Percentiles rank a stretch among this genome's conserved stretches.
These are phyloP conservation scores for Amphirosellinia nigrospora DNA, from an alignment of 495 filamentous ascomycete genomes.

Conservation along the genomic window DNA sequence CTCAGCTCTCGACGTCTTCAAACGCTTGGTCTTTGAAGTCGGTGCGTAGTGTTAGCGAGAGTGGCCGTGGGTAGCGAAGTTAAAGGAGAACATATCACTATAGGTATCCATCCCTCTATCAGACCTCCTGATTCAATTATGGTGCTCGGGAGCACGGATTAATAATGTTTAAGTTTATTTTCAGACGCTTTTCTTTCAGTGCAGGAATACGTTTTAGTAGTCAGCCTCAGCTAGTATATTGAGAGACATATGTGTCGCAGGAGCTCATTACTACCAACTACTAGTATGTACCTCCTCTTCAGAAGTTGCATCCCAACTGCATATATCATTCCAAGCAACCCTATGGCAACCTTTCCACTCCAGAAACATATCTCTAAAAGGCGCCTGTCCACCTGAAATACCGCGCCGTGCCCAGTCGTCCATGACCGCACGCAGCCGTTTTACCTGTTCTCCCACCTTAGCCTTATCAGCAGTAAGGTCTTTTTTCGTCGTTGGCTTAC, in stretches of 20 bases:
- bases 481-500: neutral
- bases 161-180: too few relatives aligned
- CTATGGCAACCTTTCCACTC: constrained; percentile 3
- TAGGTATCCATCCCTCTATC: constrained; percentile 49
- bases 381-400: neutral
- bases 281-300: neutral
- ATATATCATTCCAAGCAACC: neutral
- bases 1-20: too few relatives aligned
- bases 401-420: constrained; percentile 12
- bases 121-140: constrained; percentile 24
- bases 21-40: too few relatives aligned
- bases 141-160: too few relatives aligned
- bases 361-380: neutral
- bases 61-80: constrained; percentile 62
- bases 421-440: constrained; percentile 4
- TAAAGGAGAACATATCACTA: constrained; percentile 62
- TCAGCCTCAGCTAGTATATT: too few relatives aligned
- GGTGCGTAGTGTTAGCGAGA: constrained; percentile 48
- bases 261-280: too few relatives aligned
- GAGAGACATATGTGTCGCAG: too few relatives aligned
- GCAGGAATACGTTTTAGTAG: too few relatives aligned
- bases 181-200: too few relatives aligned
- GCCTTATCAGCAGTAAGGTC: neutral
- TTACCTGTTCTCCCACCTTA: neutral
- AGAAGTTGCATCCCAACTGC: constrained; percentile 7